Percentiles rank a stretch among this genome's conserved stretches.
Conservation (phyloP, 2,329 filamentous ascomycete species). For the Coniella lustricola region DNA sequence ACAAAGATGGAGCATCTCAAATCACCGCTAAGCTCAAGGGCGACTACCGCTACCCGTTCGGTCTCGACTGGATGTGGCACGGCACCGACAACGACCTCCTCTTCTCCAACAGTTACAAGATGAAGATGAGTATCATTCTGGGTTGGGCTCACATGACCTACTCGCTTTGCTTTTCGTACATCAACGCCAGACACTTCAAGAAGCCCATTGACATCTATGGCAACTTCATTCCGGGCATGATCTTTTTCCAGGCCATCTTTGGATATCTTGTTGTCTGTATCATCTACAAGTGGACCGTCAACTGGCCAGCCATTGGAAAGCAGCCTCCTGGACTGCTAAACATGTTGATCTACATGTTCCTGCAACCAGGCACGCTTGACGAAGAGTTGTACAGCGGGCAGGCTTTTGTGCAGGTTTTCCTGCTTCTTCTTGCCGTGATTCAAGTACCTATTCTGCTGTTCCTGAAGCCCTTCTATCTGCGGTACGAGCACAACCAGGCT, state of each 20-base stretch:
- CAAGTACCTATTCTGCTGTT: conserved; percentile 90
- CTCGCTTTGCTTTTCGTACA: conserved; percentile 83
- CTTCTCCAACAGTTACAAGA: conserved; percentile 98
- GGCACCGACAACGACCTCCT: conserved; percentile 89
- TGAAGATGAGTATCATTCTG: conserved; percentile 98
- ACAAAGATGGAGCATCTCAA: conserved; percentile 50
- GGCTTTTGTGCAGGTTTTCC: conserved; percentile 62
- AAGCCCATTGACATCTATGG: conserved; percentile 92
- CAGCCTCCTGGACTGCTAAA: conserved; percentile 85
- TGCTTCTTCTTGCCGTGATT: conserved; percentile 73
- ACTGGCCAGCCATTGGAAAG: conserved; percentile 64
- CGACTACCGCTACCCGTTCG: conserved; percentile 87
- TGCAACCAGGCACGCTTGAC: conserved; percentile 70
- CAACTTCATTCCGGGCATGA: conserved; percentile 96
- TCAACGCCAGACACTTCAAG: conserved; percentile 94
- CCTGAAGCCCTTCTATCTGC: conserved; percentile 91
- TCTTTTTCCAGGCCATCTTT: conserved; percentile 99
- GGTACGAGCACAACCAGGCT: conserved; percentile 86
- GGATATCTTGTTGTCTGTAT: conserved; percentile 93
- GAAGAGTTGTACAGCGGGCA: conserved; percentile 75
- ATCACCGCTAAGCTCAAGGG: conserved; percentile 61
- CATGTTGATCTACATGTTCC: conserved; percentile 99
- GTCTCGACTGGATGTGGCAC: conserved; percentile 95
- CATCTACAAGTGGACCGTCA: conserved; percentile 91
- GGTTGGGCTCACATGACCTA: conserved; percentile 99